Percentiles rank a stretch among this genome's conserved stretches.
Evolutionary conservation across 2,329 filamentous ascomycete genomes (phyloP).

Genomic region (Xylariaceae sp.): DNA sequence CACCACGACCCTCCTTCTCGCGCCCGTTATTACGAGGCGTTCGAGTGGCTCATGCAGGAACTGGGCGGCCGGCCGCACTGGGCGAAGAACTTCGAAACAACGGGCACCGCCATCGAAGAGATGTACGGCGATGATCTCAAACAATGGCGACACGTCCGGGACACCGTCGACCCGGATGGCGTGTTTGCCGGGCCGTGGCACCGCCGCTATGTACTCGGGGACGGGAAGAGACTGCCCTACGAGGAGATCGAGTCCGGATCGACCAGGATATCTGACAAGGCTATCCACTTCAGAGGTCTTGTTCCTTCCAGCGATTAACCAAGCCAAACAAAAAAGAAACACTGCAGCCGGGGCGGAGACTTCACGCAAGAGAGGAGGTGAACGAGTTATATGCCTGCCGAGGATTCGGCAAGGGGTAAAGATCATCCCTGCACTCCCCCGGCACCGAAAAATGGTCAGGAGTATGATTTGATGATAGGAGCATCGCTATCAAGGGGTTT

Average conservation of each 20-base stretch:
- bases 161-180: conserved; percentile 69
- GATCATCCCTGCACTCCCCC: too few relatives aligned
- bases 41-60: conserved; percentile 86
- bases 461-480: too few relatives aligned
- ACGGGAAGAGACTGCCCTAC: conserved; percentile 23
- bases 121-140: conserved; percentile 66
- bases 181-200: conserved; percentile 94
- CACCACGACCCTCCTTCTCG: conserved; percentile 69
- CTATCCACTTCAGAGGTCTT: conserved; percentile 20
- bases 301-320: too few relatives aligned
- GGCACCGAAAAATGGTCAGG: too few relatives aligned
- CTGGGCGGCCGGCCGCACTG: conserved; percentile 79
- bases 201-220: conserved; percentile 56
- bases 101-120: conserved; percentile 53
- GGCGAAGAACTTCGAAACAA: conserved; percentile 80
- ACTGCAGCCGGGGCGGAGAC: too few relatives aligned
- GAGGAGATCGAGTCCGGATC: conserved; percentile 28
- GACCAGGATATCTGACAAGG: conserved; percentile 12
- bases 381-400: too few relatives aligned
- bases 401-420: too few relatives aligned
- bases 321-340: too few relatives aligned
- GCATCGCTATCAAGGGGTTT: too few relatives aligned
- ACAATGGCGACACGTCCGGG: conserved; percentile 62
- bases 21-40: conserved; percentile 77
- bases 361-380: too few relatives aligned